Base-by-base conservation (phyloP, 352 stramenopile genomes). In the Pythium scleroteichum region DNA sequence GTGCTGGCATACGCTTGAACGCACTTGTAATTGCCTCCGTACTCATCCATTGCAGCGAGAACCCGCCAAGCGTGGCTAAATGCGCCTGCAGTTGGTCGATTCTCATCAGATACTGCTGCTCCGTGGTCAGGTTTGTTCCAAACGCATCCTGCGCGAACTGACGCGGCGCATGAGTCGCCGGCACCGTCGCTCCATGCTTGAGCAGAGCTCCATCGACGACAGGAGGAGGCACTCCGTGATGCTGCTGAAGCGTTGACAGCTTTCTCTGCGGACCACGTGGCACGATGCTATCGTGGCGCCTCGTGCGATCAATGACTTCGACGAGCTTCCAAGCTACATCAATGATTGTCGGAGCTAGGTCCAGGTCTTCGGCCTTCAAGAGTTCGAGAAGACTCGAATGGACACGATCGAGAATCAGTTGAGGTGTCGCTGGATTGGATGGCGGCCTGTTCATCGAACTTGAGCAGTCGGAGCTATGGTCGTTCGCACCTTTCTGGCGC, bases 41-140 rank as follows among this genome's bases (percentile, higher is more conserved):
- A 47, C 61, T 75, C 76, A 88, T 85, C 20, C 60, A 63, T 33
- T 85, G 69, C 8, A 88, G 55, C 27, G 66, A 75, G 39, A 77
- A 68, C 20, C 64, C 51, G 0, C 56, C 64, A 3, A 90, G 55
- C 6, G 71, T 62, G 27, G 62, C 58, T 19, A 88, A 52, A 41
- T 85, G 65, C 19, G 73, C 81, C 48, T 88, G 75, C 0, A 90
- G 59, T 49, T 90, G 80, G 61, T 90, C 78, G 10, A 90, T 41
- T 54, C 85, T 85, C 53, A 88, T 74, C 19, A 81, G 22, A 40
- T 82, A 87, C 45, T 87, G 75, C 63, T 88, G 80, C 47, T 90
- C 80, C 1, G 51, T 24, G 45, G 76, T 79, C 17, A 90, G 55
- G 29, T 72, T 66, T 0, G 26, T 44, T 3, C 60, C 61, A 0